Base-by-base conservation (phyloP, 2,329 filamentous ascomycete species). In the Corinectria fuckeliana region DNA sequence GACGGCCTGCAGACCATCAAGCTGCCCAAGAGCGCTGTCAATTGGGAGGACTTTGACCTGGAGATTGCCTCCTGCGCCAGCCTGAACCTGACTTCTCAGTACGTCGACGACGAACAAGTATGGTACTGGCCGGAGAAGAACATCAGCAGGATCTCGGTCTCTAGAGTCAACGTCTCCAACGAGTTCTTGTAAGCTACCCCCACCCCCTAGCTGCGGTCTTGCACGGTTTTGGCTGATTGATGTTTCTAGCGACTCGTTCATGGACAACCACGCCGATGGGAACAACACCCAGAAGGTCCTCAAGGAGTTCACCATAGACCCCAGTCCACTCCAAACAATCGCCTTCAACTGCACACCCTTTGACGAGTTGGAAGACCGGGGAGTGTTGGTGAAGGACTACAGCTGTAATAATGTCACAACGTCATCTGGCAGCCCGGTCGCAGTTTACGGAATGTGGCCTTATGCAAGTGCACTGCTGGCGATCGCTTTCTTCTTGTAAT, bases 91-190 rank as follows among this genome's bases (percentile, higher is more conserved):
- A 52, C 32, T 5, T 65, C 63, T n/a, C 48, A 65, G 54, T 65
- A 61, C 25, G 30, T 48, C 3, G 49, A 51, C 8, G 49, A 28
- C 16, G 58, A 65, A 6, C 41, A 23, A 18, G 48, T 63, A 7
- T 65, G 63, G 61, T 63, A 63, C 38, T 65, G 63, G 63, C 63
- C 63, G 0, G 44, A 56, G 18, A 45, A 47, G 10, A 52, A 63
- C 18, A 55, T 65, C 9, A 25, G 39, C 10, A 36, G 16, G 6
- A 63, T 63, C 47, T 44, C n/a, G 3, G 61, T 65, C 6, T 7
- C 11, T 0, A 39, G 48, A 7, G 50, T 47, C 36, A 51, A 51
- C 11, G 16, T 65, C 7, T 47, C 45, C 9, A 63, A 58, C 20
- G 52, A 16, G 16, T 65, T 65, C 30, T 65, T 65, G 63, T 65